Conservation (phyloP, 495 filamentous ascomycete genomes). For the Penicillium fimorum region DNA sequence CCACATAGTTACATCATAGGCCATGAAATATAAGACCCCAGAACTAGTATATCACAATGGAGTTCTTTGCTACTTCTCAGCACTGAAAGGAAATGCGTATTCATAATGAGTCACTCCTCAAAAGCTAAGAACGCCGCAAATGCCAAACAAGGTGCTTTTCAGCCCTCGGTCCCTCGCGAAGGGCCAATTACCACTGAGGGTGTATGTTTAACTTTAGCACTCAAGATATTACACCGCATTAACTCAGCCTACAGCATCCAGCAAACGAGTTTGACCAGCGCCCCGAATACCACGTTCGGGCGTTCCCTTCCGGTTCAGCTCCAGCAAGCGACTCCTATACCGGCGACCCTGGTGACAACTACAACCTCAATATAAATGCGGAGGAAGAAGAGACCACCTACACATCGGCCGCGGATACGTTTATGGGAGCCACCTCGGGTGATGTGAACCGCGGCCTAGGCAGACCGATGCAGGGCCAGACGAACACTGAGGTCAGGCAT, state of each 20-base stretch:
- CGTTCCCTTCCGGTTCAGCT: conserved; percentile 62
- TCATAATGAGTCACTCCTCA: conserved; percentile 51
- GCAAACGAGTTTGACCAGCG: conserved; percentile 56
- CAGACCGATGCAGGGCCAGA: conserved; percentile 61
- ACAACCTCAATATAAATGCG: conserved; percentile 42
- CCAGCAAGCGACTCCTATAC: conserved; percentile 59
- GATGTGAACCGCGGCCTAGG: conserved; percentile 62
- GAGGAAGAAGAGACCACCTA: conserved; percentile 25
- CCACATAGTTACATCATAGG: too few relatives aligned
- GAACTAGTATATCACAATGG: too few relatives aligned
- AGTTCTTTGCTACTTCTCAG: background rate
- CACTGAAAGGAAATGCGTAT: background rate
- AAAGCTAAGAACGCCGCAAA: conserved; percentile 54
- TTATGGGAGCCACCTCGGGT: conserved; percentile 61
- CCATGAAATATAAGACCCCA: too few relatives aligned
- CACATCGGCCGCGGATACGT: conserved; percentile 51
- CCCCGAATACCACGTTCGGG: conserved; percentile 63
- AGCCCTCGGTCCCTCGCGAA: conserved; percentile 30
- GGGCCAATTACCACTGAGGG: conserved; percentile 54
- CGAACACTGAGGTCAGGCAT: conserved; percentile 54
- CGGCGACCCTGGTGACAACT: conserved; percentile 48
- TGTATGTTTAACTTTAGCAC: conserved; percentile 38
- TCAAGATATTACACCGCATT: conserved; percentile 8
- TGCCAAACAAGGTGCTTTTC: conserved; percentile 34
- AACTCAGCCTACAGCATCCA: conserved; percentile 55